Percentiles rank a stretch among this genome's conserved stretches.
Conservation (phyloP, 148 eudicot genomes). For the Mesembryanthemum crystallinum region DNA sequence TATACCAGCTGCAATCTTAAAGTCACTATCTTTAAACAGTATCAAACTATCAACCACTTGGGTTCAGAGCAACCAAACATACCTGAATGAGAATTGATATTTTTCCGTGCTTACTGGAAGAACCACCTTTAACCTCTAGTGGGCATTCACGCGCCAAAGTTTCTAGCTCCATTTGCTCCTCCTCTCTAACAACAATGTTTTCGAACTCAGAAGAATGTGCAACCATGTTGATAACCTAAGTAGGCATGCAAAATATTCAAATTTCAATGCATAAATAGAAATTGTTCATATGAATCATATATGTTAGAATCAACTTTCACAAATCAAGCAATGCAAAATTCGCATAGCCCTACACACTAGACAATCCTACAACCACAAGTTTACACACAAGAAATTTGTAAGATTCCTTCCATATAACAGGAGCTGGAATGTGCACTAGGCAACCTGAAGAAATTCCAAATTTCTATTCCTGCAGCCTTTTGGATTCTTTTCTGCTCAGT, state of each 20-base stretch:
- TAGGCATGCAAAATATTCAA: neutral
- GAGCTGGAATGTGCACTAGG: neutral
- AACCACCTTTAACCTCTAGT: constrained; percentile 88
- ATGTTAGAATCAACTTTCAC: neutral
- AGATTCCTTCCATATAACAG: neutral
- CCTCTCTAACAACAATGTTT: constrained; percentile 93
- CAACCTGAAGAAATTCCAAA: neutral
- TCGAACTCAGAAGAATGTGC: constrained; percentile 99
- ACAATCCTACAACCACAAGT: neutral
- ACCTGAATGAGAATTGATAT: constrained; percentile 98
- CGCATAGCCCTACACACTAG: neutral
- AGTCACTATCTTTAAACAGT: constrained; percentile 1
- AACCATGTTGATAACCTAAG: constrained; percentile 94
- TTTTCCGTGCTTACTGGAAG: constrained; percentile 93
- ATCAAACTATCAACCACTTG: neutral
- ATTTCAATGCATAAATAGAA: neutral
- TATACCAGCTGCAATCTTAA: constrained; percentile 8
- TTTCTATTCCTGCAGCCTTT: neutral
- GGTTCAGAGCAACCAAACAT: neutral
- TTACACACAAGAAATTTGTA: neutral
- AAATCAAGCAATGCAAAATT: constrained; percentile 1
- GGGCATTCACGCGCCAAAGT: constrained; percentile 75
- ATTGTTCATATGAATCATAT: neutral
- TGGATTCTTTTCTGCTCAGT: neutral
- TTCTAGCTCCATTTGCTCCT: constrained; percentile 94